A percentile compares a stretch with the other conserved stretches of the same genome.
Evolutionary conservation across 2,329 filamentous ascomycete genomes (phyloP).

Genomic region (Trichoderma koningii): DNA sequence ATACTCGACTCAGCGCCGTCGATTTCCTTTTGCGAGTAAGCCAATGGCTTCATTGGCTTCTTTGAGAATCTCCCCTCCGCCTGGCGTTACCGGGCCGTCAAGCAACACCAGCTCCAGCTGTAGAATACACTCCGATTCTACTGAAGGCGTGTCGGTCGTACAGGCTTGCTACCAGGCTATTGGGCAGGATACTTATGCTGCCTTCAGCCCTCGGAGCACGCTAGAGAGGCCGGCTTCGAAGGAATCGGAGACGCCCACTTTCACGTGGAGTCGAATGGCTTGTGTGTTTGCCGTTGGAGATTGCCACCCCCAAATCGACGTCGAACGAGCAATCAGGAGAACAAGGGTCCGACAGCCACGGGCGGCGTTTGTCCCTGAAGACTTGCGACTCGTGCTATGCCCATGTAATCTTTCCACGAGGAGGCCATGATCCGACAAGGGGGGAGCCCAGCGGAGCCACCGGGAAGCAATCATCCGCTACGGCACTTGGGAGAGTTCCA

Average conservation of each 20-base stretch:
- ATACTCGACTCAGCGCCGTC: neutral
- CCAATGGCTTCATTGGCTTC: neutral
- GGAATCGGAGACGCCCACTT: neutral
- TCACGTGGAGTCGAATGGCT: neutral
- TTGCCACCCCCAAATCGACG: neutral
- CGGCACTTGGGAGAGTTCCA: conserved; percentile 14
- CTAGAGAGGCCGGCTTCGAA: neutral
- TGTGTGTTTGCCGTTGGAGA: conserved; percentile 6
- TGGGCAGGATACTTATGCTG: neutral
- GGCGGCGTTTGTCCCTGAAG: conserved; percentile 4
- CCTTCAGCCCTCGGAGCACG: neutral
- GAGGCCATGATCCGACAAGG: conserved; percentile 18
- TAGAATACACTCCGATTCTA: neutral
- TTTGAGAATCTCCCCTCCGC: neutral
- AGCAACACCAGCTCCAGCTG: conserved; percentile 5
- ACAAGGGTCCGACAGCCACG: neutral
- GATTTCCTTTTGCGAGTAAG: neutral
- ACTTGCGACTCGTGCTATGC: neutral
- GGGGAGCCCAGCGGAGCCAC: conserved; percentile 16
- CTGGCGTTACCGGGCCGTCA: conserved; percentile 6
- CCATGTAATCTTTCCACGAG: conserved; percentile 15
- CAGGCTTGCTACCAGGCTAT: conserved; percentile 15
- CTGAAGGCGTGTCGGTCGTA: conserved; percentile 15
- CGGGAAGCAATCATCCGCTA: conserved; percentile 20
- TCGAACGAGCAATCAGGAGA: neutral